Percentiles rank a stretch among this genome's conserved stretches.
These are phyloP conservation scores for Xenoacremonium recifei DNA, from an alignment of 2,329 filamentous ascomycete species.

Conservation along the genomic window DNA sequence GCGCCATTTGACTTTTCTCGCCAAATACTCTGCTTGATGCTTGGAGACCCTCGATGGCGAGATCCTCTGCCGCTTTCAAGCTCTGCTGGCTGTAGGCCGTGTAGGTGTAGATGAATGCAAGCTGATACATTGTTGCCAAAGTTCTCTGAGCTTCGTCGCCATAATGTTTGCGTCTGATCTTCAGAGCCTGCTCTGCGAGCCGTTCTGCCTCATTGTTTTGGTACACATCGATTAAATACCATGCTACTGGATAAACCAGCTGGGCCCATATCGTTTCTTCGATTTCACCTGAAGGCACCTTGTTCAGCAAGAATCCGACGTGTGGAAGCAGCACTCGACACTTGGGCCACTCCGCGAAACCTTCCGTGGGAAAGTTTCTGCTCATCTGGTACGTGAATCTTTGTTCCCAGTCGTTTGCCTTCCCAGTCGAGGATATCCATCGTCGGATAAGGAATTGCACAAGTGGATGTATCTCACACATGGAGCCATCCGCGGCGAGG, in stretches of 20 bases:
- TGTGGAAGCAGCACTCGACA: background rate
- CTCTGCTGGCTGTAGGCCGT: background rate
- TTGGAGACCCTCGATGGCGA: background rate
- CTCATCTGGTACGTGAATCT: background rate
- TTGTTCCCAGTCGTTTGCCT: background rate
- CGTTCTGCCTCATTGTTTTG: background rate
- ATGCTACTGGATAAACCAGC: background rate
- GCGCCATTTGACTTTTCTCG: too few relatives aligned
- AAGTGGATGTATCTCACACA: background rate
- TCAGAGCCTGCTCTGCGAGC: background rate
- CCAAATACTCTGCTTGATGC: too few relatives aligned
- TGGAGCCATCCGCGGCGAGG: background rate
- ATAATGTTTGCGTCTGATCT: background rate
- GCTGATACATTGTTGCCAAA: background rate
- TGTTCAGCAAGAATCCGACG: background rate
- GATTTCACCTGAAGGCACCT: background rate
- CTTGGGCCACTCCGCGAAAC: background rate
- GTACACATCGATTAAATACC: background rate
- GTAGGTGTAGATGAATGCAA: background rate
- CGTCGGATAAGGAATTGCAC: background rate
- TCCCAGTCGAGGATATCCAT: background rate
- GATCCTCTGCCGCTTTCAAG: background rate
- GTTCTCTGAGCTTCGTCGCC: background rate
- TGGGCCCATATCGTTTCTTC: background rate
- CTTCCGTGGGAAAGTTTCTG: background rate